A percentile compares a stretch with the other conserved stretches of the same genome.
Evolutionary conservation across 1,284 basidiomycete genomes (phyloP).

Genomic region (Trichosporon coremiiforme): DNA sequence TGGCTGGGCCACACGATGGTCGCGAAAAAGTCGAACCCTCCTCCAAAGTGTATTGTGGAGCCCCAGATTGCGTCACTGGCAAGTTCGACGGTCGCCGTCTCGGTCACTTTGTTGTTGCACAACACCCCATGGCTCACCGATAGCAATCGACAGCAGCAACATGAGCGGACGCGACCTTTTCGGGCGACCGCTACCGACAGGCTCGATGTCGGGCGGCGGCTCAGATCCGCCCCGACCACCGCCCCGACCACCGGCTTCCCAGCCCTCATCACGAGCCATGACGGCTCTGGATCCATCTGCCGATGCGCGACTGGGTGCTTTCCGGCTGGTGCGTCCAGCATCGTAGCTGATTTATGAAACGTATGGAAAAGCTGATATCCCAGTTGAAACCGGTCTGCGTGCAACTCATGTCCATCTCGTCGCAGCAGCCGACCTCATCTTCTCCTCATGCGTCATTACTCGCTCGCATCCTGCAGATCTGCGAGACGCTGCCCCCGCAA

Average conservation of each 20-base stretch:
- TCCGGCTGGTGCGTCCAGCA: slow-evolving; percentile 38
- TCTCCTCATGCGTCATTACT: slow-evolving; percentile 63
- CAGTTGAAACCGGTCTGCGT: slow-evolving; percentile 79
- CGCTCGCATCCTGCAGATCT: slow-evolving; percentile 60
- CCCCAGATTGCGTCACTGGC: slow-evolving; percentile 17
- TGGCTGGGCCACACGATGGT: no score
- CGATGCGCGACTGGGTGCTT: slow-evolving; percentile 44
- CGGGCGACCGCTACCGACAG: slow-evolving; percentile 26
- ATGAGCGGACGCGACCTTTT: slow-evolving; percentile 32
- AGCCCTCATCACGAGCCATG: background rate
- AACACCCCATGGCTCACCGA: background rate
- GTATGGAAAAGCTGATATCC: background rate
- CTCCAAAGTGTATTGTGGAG: background rate
- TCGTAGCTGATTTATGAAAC: no score
- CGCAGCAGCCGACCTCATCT: slow-evolving; percentile 63
- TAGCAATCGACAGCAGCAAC: background rate
- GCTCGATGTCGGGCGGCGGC: background rate
- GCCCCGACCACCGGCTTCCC: background rate
- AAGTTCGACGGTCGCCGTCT: slow-evolving; percentile 3
- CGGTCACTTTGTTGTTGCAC: slow-evolving; percentile 10
- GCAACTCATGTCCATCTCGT: slow-evolving; percentile 69
- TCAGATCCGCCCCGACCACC: background rate
- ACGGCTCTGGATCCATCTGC: slow-evolving; percentile 3
- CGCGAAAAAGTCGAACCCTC: background rate
- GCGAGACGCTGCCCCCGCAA: slow-evolving; percentile 59